Conservation (phyloP, 345 rosid species). For the Cardamine chenopodiifolia region DNA sequence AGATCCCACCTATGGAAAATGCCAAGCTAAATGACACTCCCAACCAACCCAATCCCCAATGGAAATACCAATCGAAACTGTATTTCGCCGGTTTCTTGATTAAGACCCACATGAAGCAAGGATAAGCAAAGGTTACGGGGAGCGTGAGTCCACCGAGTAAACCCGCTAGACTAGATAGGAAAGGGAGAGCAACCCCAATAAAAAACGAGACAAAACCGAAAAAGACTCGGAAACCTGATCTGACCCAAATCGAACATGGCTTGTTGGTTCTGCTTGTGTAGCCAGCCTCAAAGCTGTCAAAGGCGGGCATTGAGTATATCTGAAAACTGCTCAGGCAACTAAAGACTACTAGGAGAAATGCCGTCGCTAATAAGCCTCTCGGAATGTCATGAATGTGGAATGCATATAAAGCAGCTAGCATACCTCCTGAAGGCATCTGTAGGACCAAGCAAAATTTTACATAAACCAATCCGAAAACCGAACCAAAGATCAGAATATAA, state of each 20-base stretch:
- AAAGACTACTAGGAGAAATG: slow-evolving; percentile 91
- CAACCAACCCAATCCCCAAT: slow-evolving; percentile 93
- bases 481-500: neutral
- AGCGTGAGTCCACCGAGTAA: slow-evolving; percentile 91
- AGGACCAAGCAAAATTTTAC: neutral
- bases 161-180: slow-evolving; percentile 90
- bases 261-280: slow-evolving; percentile 93
- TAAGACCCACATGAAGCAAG: slow-evolving; percentile 99
- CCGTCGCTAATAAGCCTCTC: slow-evolving; percentile 80
- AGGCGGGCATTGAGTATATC: slow-evolving; percentile 94
- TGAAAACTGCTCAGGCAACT: slow-evolving; percentile 93
- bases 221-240: slow-evolving; percentile 91
- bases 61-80: slow-evolving; percentile 94
- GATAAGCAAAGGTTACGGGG: slow-evolving; percentile 93
- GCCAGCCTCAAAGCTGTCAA: slow-evolving; percentile 95
- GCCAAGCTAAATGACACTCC: slow-evolving; percentile 91
- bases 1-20: slow-evolving; percentile 88
- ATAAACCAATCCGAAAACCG: neutral
- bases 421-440: slow-evolving; percentile 95
- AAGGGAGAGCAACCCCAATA: slow-evolving; percentile 93
- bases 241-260: slow-evolving; percentile 94
- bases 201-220: slow-evolving; percentile 79
- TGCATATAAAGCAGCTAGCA: slow-evolving; percentile 73
- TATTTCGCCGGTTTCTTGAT: slow-evolving; percentile 77
- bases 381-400: slow-evolving; percentile 92